A percentile compares a stretch with the other conserved stretches of the same genome.
Conservation (phyloP, 345 rosid species). For the Brassica rapa region DNA sequence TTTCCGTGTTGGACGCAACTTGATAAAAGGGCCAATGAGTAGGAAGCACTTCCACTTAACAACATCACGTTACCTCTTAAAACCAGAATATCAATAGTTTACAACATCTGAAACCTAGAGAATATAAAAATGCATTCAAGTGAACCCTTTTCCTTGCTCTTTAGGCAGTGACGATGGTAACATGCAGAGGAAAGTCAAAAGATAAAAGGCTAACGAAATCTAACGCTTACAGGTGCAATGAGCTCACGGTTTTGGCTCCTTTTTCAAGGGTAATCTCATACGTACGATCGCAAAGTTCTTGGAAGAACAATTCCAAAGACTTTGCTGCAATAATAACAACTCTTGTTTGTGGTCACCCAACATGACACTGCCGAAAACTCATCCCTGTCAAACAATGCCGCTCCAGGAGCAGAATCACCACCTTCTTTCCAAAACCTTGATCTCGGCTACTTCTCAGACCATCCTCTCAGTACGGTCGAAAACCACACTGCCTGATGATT, state of each 20-base stretch:
- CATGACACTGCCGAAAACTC: no score
- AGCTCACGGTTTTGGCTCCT: slow-evolving; percentile 96
- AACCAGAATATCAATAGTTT: neutral
- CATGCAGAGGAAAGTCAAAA: slow-evolving; percentile 16
- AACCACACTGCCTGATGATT: neutral
- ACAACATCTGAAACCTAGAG: slow-evolving; percentile 3
- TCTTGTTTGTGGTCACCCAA: no score
- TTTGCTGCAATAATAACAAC: slow-evolving; percentile 57
- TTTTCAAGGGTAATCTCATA: slow-evolving; percentile 89
- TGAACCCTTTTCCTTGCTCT: neutral
- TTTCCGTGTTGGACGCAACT: slow-evolving; percentile 28
- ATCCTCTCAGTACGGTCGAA: neutral
- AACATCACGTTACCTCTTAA: slow-evolving; percentile 37
- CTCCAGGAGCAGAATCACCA: neutral
- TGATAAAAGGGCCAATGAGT: slow-evolving; percentile 22
- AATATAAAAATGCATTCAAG: slow-evolving; percentile 11
- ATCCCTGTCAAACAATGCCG: no score
- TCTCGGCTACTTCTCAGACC: neutral
- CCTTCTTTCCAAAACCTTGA: neutral
- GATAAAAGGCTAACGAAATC: neutral
- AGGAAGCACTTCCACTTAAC: slow-evolving; percentile 33
- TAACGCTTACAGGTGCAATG: slow-evolving; percentile 85
- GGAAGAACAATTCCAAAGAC: slow-evolving; percentile 95
- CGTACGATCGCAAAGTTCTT: slow-evolving; percentile 97
- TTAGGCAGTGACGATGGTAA: neutral